Percentiles rank a stretch among this genome's conserved stretches.
Conservation (phyloP, 768 basidiomycete genomes). For the Russula abietina region DNA sequence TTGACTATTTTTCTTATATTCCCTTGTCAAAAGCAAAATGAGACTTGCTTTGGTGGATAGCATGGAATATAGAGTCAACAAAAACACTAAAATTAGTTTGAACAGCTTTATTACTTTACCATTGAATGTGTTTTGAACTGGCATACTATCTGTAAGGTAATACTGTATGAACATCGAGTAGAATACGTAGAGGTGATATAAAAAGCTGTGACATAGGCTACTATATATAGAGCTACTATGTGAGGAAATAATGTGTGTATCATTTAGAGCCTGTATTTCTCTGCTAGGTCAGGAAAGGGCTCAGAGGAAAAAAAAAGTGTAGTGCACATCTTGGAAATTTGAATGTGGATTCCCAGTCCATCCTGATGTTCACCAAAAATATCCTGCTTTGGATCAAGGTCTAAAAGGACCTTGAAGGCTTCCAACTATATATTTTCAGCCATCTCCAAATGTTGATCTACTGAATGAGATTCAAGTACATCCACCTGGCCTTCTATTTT, state of each 20-base stretch:
- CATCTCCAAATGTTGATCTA: constrained; percentile 84
- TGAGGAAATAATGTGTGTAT: constrained; percentile 80
- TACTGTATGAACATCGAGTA: constrained; percentile 55
- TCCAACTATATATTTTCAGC: constrained; percentile 80
- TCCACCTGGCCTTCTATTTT: too few relatives aligned
- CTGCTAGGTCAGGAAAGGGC: constrained; percentile 4
- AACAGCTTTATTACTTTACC: constrained; percentile 71
- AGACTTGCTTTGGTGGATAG: constrained; percentile 57
- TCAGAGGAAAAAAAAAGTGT: background rate
- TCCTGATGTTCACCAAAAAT: constrained; percentile 69
- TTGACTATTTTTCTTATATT: constrained; percentile 44
- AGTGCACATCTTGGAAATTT: constrained; percentile 70
- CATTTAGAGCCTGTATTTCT: constrained; percentile 59
- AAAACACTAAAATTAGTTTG: constrained; percentile 69
- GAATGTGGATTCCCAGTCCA: constrained; percentile 66
- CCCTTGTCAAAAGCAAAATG: constrained; percentile 55
- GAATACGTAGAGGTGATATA: constrained; percentile 53
- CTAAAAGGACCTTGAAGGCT: constrained; percentile 74
- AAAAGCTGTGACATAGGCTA: constrained; percentile 51
- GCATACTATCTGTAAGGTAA: constrained; percentile 52
- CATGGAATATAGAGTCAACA: constrained; percentile 72
- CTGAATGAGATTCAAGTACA: too few relatives aligned
- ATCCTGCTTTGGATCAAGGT: constrained; percentile 57
- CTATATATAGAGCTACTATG: constrained; percentile 56
- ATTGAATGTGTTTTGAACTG: constrained; percentile 61